Conservation (phyloP, 106 monocot species). For the Narthecium ossifragum region DNA sequence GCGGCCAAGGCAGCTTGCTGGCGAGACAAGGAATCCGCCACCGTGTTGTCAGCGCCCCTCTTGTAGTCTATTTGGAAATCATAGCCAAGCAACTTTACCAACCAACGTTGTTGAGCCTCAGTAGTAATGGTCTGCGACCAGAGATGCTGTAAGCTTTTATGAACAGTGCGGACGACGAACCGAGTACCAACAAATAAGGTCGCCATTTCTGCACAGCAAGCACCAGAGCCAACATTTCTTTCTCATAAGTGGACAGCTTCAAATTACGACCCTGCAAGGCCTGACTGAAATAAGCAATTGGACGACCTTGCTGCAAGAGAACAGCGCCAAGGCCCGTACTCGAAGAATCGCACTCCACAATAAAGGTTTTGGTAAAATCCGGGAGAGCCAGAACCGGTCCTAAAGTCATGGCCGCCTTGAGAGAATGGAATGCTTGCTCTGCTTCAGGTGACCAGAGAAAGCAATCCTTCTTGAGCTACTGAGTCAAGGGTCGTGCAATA, state of each 20-base stretch:
- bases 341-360: neutral
- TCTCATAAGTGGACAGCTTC: neutral
- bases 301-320: neutral
- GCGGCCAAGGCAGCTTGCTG: neutral
- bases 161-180: no score
- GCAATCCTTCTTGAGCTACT: neutral
- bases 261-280: neutral
- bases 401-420: neutral
- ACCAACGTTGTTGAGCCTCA: conserved; percentile 7
- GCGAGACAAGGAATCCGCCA: neutral
- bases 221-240: conserved; percentile 7
- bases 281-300: neutral
- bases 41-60: neutral
- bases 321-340: neutral
- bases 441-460: neutral
- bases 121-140: conserved; percentile 1
- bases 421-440: neutral
- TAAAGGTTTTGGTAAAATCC: neutral
- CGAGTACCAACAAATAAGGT: conserved; percentile 6
- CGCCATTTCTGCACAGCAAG: conserved; percentile 11
- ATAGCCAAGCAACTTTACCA: conserved; percentile 9
- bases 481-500: neutral
- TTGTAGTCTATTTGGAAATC: conserved; percentile 4
- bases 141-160: conserved; percentile 2
- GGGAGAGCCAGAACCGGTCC: neutral